Base-by-base conservation (phyloP, 441 rosid species). In the Populus hybrid region DNA sequence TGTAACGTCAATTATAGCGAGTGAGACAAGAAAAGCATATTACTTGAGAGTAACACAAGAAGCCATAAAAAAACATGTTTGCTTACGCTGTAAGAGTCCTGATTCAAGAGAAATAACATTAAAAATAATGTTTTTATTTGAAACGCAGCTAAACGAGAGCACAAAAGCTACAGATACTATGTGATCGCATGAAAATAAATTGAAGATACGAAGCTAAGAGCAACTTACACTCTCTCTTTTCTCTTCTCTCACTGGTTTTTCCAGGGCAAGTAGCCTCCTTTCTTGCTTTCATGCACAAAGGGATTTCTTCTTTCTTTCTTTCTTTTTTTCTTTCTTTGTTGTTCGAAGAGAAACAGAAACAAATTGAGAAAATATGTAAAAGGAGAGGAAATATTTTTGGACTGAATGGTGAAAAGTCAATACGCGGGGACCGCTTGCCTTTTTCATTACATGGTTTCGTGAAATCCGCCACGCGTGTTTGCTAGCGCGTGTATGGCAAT, bases 401-500 rank as follows among this genome's bases (percentile, higher is more conserved):
- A 40, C 46, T 10, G 46, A 10, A 46, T 1, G 57, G 57, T 46
- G 18, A 46, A 46, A 46, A 14, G 57, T 46, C 57, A 59, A 40
- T 35, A 16, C 5, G 81, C 73, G 85, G 87, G 79, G 64, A 70
- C 85, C 87, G 46, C 63, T 5, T 10, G 18, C 75, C 57, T 46
- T 46, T 75, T n/a, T 72, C 8, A 40, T 61, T 75, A 81, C 72
- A 64, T 11, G 79, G 78, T 77, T 89, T 74, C 79, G 88, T 81
- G 80, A 81, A 79, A 79, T 82, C 90, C 84, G 88, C 87, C 86
- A 79, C 80, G 78, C 81, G 54, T 10, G 5, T 2, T 2, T 8
- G 0, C 32, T 4, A 46, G 75, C 76, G 85, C 82, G 80, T 63
- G 61, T 2, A 3, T 2, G 26, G 1, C 20, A 21, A 24, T 20